A percentile compares a stretch with the other conserved stretches of the same genome.
phyloP scores from a whole-genome alignment of 805 yeast species.

The Monosporozyma aquatica region DNA sequence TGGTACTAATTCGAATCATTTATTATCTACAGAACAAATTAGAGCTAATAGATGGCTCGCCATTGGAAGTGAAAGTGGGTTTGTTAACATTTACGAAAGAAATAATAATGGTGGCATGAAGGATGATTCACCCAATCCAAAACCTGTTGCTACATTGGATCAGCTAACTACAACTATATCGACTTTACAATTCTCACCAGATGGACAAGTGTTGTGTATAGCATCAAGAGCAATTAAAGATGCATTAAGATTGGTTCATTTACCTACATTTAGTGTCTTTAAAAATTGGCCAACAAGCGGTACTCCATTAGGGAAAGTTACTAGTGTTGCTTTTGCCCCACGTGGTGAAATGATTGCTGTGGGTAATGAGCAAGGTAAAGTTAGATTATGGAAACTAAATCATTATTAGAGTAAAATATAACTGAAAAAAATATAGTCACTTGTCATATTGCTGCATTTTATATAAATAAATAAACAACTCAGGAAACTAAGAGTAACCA shows the following conservation, averaged over 20 bases:
- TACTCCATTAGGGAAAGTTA: conserved; percentile 93
- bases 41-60: conserved; percentile 67
- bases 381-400: conserved; percentile 78
- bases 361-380: conserved; percentile 87
- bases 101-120: conserved; percentile 11
- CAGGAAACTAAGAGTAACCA: no score
- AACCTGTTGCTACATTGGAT: conserved; percentile 58
- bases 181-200: conserved; percentile 61
- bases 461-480: no score
- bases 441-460: no score
- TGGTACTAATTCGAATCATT: conserved; percentile 25
- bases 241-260: conserved; percentile 75
- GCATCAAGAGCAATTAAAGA: conserved; percentile 82
- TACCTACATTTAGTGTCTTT: conserved; percentile 80
- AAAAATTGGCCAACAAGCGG: conserved; percentile 96
- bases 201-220: conserved; percentile 81
- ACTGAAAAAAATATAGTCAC: no score
- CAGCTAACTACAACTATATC: conserved; percentile 78
- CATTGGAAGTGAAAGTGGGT: conserved; percentile 79
- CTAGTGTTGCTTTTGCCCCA: conserved; percentile 70
- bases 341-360: conserved; percentile 74
- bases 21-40: conserved; percentile 20
- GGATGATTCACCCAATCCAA: conserved; percentile 13
- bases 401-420: conserved; percentile 70
- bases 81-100: conserved; percentile 77